Percentiles rank a stretch among this genome's conserved stretches.
These are phyloP conservation scores for maize (Zea mays) DNA, from an alignment of 176 grass and related monocot genomes.

Conservation along the genomic window Zm-B73-REFERENCE-NAM-5.0 NC_050103.1:179449501-179450000, in stretches of 20 bases:
- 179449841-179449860: neutral
- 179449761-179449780: neutral
- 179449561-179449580: conserved; percentile 41
- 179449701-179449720: neutral
- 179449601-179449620: conserved; percentile 99
- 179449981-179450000: too few relatives aligned
- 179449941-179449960: too few relatives aligned
- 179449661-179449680: conserved; percentile 16
- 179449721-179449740: conserved; percentile 14
- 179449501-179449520: conserved; percentile 26
- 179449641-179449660: conserved; percentile 22
- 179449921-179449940: too few relatives aligned
- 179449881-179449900: too few relatives aligned
- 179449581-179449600: conserved; percentile 95
- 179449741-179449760: neutral
- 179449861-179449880: neutral
- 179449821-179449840: neutral
- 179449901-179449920: too few relatives aligned
- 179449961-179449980: too few relatives aligned
- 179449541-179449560: conserved; percentile 10
- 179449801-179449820: neutral
- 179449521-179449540: conserved; percentile 27
- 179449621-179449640: conserved; percentile 95
- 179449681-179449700: conserved; percentile 18
- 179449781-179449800: neutral